These are phyloP conservation scores for Seiridium cupressi DNA, from an alignment of 2,329 filamentous ascomycete species.

Conservation along the genomic window DNA sequence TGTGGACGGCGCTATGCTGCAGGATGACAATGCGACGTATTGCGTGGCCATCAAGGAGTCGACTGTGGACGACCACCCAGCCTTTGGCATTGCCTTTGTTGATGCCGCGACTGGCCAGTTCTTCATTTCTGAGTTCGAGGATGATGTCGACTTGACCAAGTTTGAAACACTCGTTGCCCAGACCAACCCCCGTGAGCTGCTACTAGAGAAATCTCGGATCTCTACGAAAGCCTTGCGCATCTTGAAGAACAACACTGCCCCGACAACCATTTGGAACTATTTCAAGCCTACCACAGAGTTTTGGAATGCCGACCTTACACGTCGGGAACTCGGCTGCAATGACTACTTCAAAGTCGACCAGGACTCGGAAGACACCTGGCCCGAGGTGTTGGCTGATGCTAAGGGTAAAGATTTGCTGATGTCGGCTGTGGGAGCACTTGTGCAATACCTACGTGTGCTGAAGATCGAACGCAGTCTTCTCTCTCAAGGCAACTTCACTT, in stretches of 20 bases:
- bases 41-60: constrained; percentile 93
- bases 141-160: constrained; percentile 90
- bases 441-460: constrained; percentile 81
- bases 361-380: constrained; percentile 65
- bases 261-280: constrained; percentile 93
- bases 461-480: constrained; percentile 88
- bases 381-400: constrained; percentile 67
- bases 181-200: constrained; percentile 80
- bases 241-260: constrained; percentile 90
- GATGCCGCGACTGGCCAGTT: constrained; percentile 97
- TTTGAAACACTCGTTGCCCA: constrained; percentile 97
- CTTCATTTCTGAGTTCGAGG: constrained; percentile 85
- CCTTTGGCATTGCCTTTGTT: constrained; percentile 90
- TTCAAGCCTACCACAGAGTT: constrained; percentile 87
- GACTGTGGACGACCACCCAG: constrained; percentile 69
- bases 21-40: constrained; percentile 96
- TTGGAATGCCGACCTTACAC: constrained; percentile 79
- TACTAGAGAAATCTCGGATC: constrained; percentile 83
- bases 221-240: constrained; percentile 90
- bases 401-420: constrained; percentile 79
- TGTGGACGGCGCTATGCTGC: constrained; percentile 94
- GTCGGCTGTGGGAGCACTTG: constrained; percentile 85
- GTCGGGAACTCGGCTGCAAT: constrained; percentile 75
- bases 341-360: constrained; percentile 72
- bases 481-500: constrained; percentile 85